phyloP scores from a whole-genome alignment of 208 protist species.

The Phytomonas francai region DNA sequence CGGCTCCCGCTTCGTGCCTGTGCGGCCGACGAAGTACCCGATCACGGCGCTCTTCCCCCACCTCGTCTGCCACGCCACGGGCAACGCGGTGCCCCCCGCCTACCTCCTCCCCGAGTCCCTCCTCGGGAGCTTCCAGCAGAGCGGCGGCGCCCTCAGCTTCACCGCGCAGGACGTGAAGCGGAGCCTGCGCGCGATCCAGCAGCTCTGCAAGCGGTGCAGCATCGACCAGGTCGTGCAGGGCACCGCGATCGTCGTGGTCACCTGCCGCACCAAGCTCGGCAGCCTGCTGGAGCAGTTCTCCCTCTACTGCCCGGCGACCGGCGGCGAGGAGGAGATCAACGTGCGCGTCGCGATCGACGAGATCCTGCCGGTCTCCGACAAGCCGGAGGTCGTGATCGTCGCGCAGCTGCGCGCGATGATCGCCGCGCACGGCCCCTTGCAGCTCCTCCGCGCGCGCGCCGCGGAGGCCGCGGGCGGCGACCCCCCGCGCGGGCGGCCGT shows the following conservation, averaged over 20 bases:
- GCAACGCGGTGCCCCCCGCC: slow-evolving; percentile 41
- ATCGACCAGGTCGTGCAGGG: slow-evolving; percentile 50
- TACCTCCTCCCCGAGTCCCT: slow-evolving; percentile 55
- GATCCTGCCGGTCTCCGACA: slow-evolving; percentile 59
- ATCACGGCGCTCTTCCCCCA: slow-evolving; percentile 75
- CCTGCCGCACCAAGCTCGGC: slow-evolving; percentile 47
- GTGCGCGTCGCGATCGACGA: slow-evolving; percentile 78
- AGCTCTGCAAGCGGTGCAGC: slow-evolving; percentile 26
- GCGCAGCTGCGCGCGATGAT: slow-evolving; percentile 77
- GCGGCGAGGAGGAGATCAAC: slow-evolving; percentile 31
- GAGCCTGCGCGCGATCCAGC: slow-evolving; percentile 35
- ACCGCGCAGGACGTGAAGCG: slow-evolving; percentile 21
- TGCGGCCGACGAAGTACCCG: slow-evolving; percentile 41
- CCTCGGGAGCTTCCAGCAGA: slow-evolving; percentile 15
- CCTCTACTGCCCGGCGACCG: slow-evolving; percentile 53
- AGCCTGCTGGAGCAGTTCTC: slow-evolving; percentile 71
- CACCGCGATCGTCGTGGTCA: slow-evolving; percentile 77
- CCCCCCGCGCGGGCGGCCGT: neutral
- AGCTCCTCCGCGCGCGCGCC: slow-evolving; percentile 18
- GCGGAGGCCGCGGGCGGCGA: slow-evolving; percentile 3
- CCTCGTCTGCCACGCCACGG: slow-evolving; percentile 58
- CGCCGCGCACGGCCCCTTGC: slow-evolving; percentile 51
- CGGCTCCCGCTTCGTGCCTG: slow-evolving; percentile 54
- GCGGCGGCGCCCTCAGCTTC: slow-evolving; percentile 9
- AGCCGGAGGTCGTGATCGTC: slow-evolving; percentile 59